Percentiles rank a stretch among this genome's conserved stretches.
Conservation (phyloP, 169 alveolate species). For the Eimeria tenella region DNA sequence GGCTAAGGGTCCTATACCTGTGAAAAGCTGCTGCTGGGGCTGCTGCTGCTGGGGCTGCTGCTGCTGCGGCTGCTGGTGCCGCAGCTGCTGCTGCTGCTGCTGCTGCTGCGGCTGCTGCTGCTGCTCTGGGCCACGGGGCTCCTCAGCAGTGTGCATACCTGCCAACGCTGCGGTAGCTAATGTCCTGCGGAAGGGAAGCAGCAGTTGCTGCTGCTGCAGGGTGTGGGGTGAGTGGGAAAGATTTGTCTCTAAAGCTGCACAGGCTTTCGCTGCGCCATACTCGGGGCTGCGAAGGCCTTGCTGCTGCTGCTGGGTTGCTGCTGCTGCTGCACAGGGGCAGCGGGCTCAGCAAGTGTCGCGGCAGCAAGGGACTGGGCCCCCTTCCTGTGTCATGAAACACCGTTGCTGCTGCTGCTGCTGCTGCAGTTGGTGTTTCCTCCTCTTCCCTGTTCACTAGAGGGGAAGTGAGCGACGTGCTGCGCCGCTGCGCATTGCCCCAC, state of each 20-base stretch:
- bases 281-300: not conserved
- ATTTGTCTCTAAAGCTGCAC: not conserved
- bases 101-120: not conserved
- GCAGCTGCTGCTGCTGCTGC: no score
- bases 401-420: not conserved
- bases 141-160: not conserved
- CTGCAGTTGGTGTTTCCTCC: conserved; percentile 10
- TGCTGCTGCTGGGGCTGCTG: no score
- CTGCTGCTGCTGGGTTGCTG: not conserved
- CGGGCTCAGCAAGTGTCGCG: conserved; percentile 22
- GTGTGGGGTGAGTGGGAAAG: not conserved
- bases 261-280: conserved; percentile 35
- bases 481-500: not conserved
- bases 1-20: not conserved
- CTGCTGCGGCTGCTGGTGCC: not conserved
- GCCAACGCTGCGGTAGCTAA: not conserved
- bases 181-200: not conserved
- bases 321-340: conserved; percentile 19
- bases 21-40: no score
- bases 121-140: not conserved
- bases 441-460: not conserved
- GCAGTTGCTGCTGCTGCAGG: not conserved
- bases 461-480: conserved; percentile 1
- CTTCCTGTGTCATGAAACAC: not conserved
- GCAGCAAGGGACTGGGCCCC: conserved; percentile 27